Evolutionary conservation across 805 yeast genomes (phyloP), one percentile per base, ranked within the genome.

Genomic region (Saccharomycopsis fermentans): DNA sequence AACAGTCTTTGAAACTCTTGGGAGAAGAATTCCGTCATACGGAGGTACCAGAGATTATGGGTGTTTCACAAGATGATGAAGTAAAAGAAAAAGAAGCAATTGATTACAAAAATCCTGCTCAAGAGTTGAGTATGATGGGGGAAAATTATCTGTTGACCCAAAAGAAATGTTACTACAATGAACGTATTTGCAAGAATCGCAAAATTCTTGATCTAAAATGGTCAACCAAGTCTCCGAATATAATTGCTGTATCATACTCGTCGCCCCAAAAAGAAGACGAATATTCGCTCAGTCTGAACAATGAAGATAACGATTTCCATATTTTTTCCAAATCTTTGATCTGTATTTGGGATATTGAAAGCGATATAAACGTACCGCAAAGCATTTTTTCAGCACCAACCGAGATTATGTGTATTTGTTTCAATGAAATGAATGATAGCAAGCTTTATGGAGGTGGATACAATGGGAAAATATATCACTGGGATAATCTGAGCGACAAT

Each of bases 401-500:
- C 6, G 63, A 69, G 2, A 72, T 76, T 17, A 56, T 68, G 8
- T 54, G 59, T 3, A 65, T 74, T 17, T 64, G 64, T 40, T 73
- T 74, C 55, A 77, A 73, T 54, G 62, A 63, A 36, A 56, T 63
- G 9, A 67, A 68, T 39, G 65, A 70, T 4, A 61, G 64, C 34
- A 67, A 71, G 36, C 62, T 77, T 0, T 67, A 75, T 48, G 80
- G 74, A 3, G 79, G 79, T 0, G 66, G 74, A 27, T 62, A 63
- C 3, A 72, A 72, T 63, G 80, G 80, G 0, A 69, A 67, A 47
- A 59, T 77, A 1, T 75, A 69, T 11, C 65, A 73, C 26, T 77
- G 79, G 79, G 78, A 76, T 57, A 63, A 73, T 26, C 36, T 56
- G 34, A 29, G 29, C 12, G 32, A 40, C 27, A 9, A 19, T 14